Conservation (phyloP, 768 basidiomycete species). For the Agaricus subrufescens region DNA sequence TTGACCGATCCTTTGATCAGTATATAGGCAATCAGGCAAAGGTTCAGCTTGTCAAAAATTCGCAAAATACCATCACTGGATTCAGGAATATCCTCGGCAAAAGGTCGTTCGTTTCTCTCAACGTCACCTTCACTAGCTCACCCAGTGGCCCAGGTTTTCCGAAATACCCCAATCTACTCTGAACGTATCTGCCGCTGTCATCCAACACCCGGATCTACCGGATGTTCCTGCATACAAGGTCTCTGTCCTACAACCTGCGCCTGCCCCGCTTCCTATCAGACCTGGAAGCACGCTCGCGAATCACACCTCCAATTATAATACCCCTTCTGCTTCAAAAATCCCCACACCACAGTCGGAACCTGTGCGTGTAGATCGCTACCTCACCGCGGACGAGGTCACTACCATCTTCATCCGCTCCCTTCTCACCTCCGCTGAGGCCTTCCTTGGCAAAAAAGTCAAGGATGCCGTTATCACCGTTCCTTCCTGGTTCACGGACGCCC, state of each 20-base stretch:
- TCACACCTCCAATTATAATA: slow-evolving; percentile 42
- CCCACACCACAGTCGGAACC: slow-evolving; percentile 75
- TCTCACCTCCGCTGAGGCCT: slow-evolving; percentile 83
- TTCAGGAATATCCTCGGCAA: slow-evolving; percentile 93
- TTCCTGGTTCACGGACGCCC: slow-evolving; percentile 62
- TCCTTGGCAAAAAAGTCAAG: slow-evolving; percentile 72
- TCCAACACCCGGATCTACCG: slow-evolving; percentile 67
- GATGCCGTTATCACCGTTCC: slow-evolving; percentile 87
- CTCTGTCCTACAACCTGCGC: slow-evolving; percentile 72
- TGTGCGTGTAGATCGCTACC: slow-evolving; percentile 56
- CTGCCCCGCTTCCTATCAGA: slow-evolving; percentile 48
- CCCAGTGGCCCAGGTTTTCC: slow-evolving; percentile 51
- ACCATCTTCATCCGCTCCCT: slow-evolving; percentile 84
- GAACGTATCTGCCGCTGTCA: slow-evolving; percentile 62
- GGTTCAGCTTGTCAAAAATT: slow-evolving; percentile 92
- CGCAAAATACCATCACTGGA: slow-evolving; percentile 89
- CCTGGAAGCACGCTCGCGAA: slow-evolving; percentile 23
- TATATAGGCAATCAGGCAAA: slow-evolving; percentile 96
- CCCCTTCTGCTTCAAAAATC: slow-evolving; percentile 61
- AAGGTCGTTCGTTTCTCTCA: slow-evolving; percentile 49
- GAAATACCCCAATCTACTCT: slow-evolving; percentile 55
- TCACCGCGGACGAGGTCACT: slow-evolving; percentile 81
- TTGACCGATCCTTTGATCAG: slow-evolving; percentile 34
- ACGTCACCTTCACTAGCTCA: background rate
- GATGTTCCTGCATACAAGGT: slow-evolving; percentile 85